phyloP scores from a whole-genome alignment of 495 filamentous ascomycete species.

The Evernia prunastri region DNA sequence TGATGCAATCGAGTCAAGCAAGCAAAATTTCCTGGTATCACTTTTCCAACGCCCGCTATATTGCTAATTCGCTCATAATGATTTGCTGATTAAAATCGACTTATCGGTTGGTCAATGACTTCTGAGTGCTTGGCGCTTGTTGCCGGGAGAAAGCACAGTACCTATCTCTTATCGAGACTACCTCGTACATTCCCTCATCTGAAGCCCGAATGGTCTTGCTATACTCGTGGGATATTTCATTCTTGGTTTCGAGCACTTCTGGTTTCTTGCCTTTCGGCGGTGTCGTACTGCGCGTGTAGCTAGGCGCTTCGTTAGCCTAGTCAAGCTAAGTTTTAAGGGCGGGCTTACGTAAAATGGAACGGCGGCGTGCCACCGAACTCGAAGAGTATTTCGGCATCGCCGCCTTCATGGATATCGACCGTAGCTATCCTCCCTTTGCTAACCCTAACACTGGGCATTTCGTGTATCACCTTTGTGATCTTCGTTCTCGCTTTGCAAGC shows the following conservation, averaged over 20 bases:
- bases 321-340: not conserved
- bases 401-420: conserved; percentile 93
- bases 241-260: conserved; percentile 79
- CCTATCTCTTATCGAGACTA: conserved; percentile 86
- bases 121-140: conserved; percentile 42
- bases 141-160: conserved; percentile 78
- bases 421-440: conserved; percentile 68
- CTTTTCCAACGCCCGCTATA: not conserved
- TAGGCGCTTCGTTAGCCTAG: conserved; percentile 25
- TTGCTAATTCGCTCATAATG: conserved; percentile 1
- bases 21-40: not conserved
- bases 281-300: conserved; percentile 84
- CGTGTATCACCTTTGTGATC: conserved; percentile 75
- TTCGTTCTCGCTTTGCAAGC: conserved; percentile 70
- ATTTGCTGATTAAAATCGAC: not conserved
- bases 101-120: conserved; percentile 31
- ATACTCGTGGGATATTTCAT: conserved; percentile 74
- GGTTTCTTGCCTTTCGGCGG: conserved; percentile 66
- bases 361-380: conserved; percentile 92
- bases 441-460: conserved; percentile 83
- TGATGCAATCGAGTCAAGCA: conserved; percentile 4
- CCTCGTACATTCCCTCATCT: conserved; percentile 95
- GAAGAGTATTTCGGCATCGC: conserved; percentile 84
- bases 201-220: conserved; percentile 72
- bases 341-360: conserved; percentile 81